Percentiles rank a stretch among this genome's conserved stretches.
These are phyloP conservation scores for Adiantum capillusveneris DNA, from an alignment of 75 land plant genomes.

Conservation along the genomic window DNA sequence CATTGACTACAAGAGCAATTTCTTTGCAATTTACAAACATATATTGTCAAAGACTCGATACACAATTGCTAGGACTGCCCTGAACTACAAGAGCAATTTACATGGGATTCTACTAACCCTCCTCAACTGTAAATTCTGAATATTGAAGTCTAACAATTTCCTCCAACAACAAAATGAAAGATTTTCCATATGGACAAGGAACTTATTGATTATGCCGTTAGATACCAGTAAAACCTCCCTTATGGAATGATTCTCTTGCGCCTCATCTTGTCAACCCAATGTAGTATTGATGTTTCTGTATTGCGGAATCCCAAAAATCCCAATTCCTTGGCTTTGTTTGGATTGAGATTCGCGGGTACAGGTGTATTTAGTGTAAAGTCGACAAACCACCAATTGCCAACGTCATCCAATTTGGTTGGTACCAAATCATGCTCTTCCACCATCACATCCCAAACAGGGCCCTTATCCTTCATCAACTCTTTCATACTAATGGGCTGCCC, in stretches of 20 bases:
- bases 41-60: too few relatives aligned
- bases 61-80: too few relatives aligned
- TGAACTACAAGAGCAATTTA: too few relatives aligned
- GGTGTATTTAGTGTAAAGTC: slow-evolving; percentile 27
- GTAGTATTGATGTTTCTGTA: slow-evolving; percentile 36
- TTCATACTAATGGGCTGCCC: slow-evolving; percentile 20
- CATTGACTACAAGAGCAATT: too few relatives aligned
- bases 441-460: slow-evolving; percentile 61
- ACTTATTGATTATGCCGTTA: too few relatives aligned
- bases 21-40: too few relatives aligned
- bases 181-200: too few relatives aligned
- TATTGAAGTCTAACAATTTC: too few relatives aligned
- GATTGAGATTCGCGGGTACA: slow-evolving; percentile 17
- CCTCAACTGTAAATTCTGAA: too few relatives aligned
- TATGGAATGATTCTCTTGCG: slow-evolving; percentile 62
- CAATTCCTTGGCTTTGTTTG: slow-evolving; percentile 86
- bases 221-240: too few relatives aligned
- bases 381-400: slow-evolving; percentile 62
- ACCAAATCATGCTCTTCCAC: slow-evolving; percentile 41
- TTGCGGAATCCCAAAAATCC: slow-evolving; percentile 76
- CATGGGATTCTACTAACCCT: too few relatives aligned
- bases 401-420: slow-evolving; percentile 43
- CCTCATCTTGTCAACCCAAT: slow-evolving; percentile 65
- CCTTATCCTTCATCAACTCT: slow-evolving; percentile 65
- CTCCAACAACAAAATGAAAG: too few relatives aligned